Percentiles rank a stretch among this genome's conserved stretches.
Conservation (phyloP, 441 rosid species). For the Macaranga tanarius region DNA sequence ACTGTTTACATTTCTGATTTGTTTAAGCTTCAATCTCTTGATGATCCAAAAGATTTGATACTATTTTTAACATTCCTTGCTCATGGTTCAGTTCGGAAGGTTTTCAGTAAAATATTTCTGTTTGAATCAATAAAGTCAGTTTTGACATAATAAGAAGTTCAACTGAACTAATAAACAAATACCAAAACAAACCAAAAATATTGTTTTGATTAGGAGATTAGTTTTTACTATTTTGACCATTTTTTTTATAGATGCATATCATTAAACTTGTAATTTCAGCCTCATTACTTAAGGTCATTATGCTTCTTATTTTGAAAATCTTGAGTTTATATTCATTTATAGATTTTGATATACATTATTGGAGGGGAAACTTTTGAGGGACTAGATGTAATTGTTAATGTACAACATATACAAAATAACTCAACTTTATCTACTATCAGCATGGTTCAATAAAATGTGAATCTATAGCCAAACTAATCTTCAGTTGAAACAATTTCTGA, state of each 20-base stretch:
- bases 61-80: slow-evolving; percentile 2
- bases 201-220: not conserved
- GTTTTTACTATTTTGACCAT: not conserved
- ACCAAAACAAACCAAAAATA: not conserved
- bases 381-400: too few species aligned
- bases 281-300: not conserved
- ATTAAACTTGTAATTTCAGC: not conserved
- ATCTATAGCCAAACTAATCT: too few species aligned
- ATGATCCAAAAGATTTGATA: slow-evolving; percentile 4
- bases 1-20: not conserved
- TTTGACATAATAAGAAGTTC: not conserved
- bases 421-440: too few species aligned
- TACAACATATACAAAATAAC: too few species aligned
- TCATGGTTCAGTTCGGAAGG: not conserved
- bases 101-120: not conserved
- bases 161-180: not conserved
- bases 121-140: not conserved
- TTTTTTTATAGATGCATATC: not conserved
- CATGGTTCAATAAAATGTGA: too few species aligned
- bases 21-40: not conserved
- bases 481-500: not conserved
- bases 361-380: too few species aligned
- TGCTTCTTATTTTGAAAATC: not conserved
- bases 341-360: not conserved
- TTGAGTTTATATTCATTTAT: not conserved